phyloP scores from a whole-genome alignment of 1,284 basidiomycete species.

The Naganishia liquefaciens region DNA sequence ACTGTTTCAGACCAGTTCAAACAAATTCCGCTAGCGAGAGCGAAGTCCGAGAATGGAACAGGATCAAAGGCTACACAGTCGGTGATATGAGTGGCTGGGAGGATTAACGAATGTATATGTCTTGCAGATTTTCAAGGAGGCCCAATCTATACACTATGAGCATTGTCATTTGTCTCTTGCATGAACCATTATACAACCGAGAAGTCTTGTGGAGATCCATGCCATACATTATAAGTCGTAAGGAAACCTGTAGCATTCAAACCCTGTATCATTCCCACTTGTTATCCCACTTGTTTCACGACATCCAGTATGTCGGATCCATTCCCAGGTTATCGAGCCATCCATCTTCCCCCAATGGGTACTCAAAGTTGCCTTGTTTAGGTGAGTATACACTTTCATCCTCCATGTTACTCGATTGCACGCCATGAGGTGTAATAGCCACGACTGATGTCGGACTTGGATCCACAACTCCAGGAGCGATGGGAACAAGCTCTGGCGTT shows the following conservation, averaged over 20 bases:
- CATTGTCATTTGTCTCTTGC: not conserved
- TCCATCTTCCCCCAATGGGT: slow-evolving; percentile 27
- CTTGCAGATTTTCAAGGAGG: not conserved
- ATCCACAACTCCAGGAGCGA: slow-evolving; percentile 11
- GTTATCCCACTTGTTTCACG: slow-evolving; percentile 8
- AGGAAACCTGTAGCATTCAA: too few relatives aligned
- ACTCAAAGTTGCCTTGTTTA: slow-evolving; percentile 6
- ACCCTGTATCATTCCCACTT: not conserved
- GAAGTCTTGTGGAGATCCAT: not conserved
- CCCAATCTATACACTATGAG: too few relatives aligned
- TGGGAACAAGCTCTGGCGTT: slow-evolving; percentile 25
- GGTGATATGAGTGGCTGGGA: slow-evolving; percentile 30
- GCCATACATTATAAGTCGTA: not conserved
- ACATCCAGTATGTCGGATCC: slow-evolving; percentile 16
- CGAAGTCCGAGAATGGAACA: slow-evolving; percentile 23
- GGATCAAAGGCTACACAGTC: slow-evolving; percentile 30
- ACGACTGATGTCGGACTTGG: slow-evolving; percentile 28
- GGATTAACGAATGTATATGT: not conserved
- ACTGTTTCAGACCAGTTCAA: slow-evolving; percentile 19
- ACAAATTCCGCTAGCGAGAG: not conserved
- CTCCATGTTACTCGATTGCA: not conserved
- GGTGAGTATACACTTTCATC: slow-evolving; percentile 12
- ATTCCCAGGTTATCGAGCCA: slow-evolving; percentile 26
- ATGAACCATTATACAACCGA: slow-evolving; percentile 5
- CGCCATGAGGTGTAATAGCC: slow-evolving; percentile 10